phyloP scores from a whole-genome alignment of 257 asterid species.

The Nicotiana attenuata region DNA sequence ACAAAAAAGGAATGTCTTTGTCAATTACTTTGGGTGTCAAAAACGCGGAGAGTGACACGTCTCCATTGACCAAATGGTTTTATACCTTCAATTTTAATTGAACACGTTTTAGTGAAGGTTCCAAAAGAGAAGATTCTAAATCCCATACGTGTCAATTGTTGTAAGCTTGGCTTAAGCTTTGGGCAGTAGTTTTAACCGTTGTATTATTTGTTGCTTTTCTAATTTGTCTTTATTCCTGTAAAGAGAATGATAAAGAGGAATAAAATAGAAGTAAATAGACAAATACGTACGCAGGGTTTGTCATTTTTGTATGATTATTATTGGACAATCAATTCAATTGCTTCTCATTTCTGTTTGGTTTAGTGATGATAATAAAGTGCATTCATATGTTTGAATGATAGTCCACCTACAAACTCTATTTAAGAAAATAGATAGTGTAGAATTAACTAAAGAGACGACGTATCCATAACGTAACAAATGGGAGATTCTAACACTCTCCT shows the following conservation, averaged over 20 bases:
- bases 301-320: neutral
- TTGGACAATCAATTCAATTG: neutral
- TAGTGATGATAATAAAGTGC: no score
- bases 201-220: neutral
- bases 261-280: no score
- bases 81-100: conserved; percentile 13
- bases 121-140: conserved; percentile 21
- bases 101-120: conserved; percentile 26
- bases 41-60: conserved; percentile 19
- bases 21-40: neutral
- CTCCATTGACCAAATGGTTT: conserved; percentile 10
- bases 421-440: no score
- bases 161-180: conserved; percentile 6
- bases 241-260: neutral
- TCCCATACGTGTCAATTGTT: conserved; percentile 25
- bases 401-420: no score
- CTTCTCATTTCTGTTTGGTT: neutral
- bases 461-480: no score
- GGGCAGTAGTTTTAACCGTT: conserved; percentile 27
- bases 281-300: neutral
- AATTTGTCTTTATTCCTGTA: neutral
- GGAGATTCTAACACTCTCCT: no score
- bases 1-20: neutral
- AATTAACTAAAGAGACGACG: no score
- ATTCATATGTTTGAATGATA: no score